Evolutionary conservation across 2,329 filamentous ascomycete genomes (phyloP).

Genomic region (Nannizziopsis arthrosporioides): DNA sequence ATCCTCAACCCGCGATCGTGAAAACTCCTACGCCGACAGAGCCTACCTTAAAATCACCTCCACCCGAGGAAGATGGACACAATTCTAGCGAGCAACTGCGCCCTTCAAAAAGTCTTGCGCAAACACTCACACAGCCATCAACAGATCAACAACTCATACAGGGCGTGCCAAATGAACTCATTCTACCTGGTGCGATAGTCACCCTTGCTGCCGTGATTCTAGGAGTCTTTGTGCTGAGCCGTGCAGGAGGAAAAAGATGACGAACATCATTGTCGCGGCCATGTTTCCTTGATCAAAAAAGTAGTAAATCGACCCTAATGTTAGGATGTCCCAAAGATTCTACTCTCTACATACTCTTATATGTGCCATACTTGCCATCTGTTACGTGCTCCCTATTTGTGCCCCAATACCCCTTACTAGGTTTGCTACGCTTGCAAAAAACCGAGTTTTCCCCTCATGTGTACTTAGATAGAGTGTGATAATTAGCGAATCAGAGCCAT

Average conservation of each 20-base stretch:
- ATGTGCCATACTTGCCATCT: too few relatives aligned
- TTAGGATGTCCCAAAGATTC: not conserved
- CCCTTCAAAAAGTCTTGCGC: slow-evolving; percentile 36
- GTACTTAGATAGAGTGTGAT: too few relatives aligned
- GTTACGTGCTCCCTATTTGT: slow-evolving; percentile 2
- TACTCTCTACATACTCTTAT: not conserved
- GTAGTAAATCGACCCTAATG: not conserved
- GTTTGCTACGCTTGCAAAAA: too few relatives aligned
- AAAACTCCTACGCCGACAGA: slow-evolving; percentile 44
- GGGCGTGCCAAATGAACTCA: slow-evolving; percentile 84
- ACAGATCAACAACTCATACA: slow-evolving; percentile 68
- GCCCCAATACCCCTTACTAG: not conserved
- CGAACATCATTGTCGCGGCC: not conserved
- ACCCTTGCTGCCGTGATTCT: slow-evolving; percentile 91
- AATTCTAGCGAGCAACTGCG: slow-evolving; percentile 13
- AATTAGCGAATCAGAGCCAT: too few relatives aligned
- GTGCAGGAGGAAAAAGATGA: slow-evolving; percentile 28
- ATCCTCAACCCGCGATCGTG: slow-evolving; percentile 45
- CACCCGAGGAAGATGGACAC: slow-evolving; percentile 44
- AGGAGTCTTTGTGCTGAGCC: slow-evolving; percentile 79
- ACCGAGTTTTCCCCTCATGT: too few relatives aligned
- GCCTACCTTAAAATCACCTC: slow-evolving; percentile 39
- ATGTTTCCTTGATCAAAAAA: too few relatives aligned
- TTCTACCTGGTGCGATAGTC: slow-evolving; percentile 87
- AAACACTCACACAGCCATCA: slow-evolving; percentile 38